These are phyloP conservation scores for Cyberlindnera americana DNA, from an alignment of 805 yeast species.

Conservation along the genomic window DNA sequence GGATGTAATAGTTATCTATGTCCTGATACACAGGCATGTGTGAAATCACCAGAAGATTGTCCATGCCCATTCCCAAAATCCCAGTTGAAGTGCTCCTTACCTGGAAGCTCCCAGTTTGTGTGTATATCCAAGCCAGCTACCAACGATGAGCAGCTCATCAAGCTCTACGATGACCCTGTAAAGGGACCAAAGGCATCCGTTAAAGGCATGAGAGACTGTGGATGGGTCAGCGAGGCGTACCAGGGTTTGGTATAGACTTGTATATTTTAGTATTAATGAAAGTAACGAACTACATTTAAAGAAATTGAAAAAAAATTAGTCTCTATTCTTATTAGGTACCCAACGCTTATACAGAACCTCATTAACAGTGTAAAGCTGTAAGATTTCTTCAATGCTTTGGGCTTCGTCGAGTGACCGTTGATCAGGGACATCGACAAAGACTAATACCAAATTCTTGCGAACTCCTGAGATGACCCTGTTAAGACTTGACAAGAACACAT, in stretches of 20 bases:
- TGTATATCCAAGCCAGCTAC: constrained; percentile 83
- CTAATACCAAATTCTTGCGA: constrained; percentile 68
- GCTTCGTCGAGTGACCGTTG: constrained; percentile 30
- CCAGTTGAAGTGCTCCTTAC: constrained; percentile 75
- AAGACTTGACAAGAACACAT: constrained; percentile 63
- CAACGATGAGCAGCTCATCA: constrained; percentile 34
- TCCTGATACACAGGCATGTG: constrained; percentile 81
- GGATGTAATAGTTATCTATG: constrained; percentile 71
- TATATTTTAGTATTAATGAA: background rate
- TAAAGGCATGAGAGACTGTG: constrained; percentile 70
- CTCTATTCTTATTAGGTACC: constrained; percentile 83
- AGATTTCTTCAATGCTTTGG: constrained; percentile 1
- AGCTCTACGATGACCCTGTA: constrained; percentile 41
- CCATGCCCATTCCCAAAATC: constrained; percentile 90
- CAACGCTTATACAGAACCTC: constrained; percentile 77
- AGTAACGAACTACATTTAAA: background rate
- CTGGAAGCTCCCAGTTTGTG: constrained; percentile 58
- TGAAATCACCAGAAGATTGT: constrained; percentile 61
- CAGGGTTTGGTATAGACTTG: constrained; percentile 43
- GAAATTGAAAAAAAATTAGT: constrained; percentile 44
- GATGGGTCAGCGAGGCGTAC: constrained; percentile 76
- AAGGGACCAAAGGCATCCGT: constrained; percentile 43
- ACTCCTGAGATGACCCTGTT: constrained; percentile 87
- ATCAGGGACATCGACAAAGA: constrained; percentile 57
- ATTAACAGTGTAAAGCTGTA: constrained; percentile 42